Conservation (phyloP, 441 rosid species). For the Corymbia citriodora region DNA sequence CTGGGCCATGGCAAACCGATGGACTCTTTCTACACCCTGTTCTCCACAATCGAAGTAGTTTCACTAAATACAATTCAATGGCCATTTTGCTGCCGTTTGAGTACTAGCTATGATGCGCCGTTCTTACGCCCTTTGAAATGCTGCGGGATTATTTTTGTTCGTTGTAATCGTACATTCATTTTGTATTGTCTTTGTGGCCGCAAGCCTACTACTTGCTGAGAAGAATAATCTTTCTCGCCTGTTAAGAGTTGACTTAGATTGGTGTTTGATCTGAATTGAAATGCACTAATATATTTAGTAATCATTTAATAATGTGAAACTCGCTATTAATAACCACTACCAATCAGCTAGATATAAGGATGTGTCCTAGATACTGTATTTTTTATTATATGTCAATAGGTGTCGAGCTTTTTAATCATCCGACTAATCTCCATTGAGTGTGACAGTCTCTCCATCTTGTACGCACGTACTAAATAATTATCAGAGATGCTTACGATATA, state of each 20-base stretch:
- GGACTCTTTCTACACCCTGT: not conserved
- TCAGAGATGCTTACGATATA: not conserved
- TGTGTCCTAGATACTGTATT: not conserved
- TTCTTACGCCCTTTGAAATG: not conserved
- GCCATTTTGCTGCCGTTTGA: not conserved
- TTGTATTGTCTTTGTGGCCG: not conserved
- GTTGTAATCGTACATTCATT: not conserved
- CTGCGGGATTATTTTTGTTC: not conserved
- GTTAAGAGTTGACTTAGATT: not conserved
- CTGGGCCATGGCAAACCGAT: not conserved
- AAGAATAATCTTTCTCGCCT: not conserved
- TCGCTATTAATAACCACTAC: not conserved
- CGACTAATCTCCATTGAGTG: not conserved
- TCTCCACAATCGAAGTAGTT: not conserved
- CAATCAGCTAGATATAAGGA: not conserved
- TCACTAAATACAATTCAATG: not conserved
- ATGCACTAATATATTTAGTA: not conserved
- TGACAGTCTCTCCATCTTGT: accelerated
- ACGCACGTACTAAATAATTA: accelerated
- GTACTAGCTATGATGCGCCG: not conserved
- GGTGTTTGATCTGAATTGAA: not conserved
- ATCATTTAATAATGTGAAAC: not conserved
- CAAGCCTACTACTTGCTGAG: not conserved
- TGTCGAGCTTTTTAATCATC: not conserved
- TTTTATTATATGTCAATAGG: not conserved